Conservation (phyloP, 805 yeast genomes). For the Ogataea nakhonphanomensis region DNA sequence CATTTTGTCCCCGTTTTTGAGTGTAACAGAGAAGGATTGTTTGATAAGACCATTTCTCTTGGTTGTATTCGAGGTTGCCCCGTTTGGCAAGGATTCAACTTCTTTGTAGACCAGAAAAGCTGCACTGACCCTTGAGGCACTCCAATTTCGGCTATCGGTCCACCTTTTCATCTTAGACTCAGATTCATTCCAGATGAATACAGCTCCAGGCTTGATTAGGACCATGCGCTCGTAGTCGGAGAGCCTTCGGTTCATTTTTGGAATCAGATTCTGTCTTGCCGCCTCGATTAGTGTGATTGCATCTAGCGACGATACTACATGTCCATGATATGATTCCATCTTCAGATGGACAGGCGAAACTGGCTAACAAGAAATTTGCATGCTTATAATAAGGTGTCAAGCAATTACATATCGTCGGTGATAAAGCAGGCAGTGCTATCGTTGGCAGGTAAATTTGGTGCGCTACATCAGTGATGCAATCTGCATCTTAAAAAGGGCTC, state of each 20-base stretch:
- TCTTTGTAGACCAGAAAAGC: constrained; percentile 61
- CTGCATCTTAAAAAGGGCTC: neutral
- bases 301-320: constrained; percentile 53
- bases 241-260: constrained; percentile 57
- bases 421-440: neutral
- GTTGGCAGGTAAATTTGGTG: too few species aligned
- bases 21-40: constrained; percentile 58
- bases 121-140: constrained; percentile 67
- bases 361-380: neutral
- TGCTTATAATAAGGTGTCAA: neutral
- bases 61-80: constrained; percentile 33
- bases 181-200: constrained; percentile 70
- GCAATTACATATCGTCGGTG: neutral
- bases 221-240: constrained; percentile 49
- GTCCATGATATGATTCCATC: constrained; percentile 52
- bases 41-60: constrained; percentile 57
- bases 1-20: constrained; percentile 48
- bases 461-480: neutral
- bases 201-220: constrained; percentile 53
- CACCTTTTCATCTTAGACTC: constrained; percentile 71
- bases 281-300: constrained; percentile 68
- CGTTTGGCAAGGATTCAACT: constrained; percentile 39
- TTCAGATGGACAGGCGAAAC: neutral
- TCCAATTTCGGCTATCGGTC: constrained; percentile 78
- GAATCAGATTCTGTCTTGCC: constrained; percentile 51